phyloP scores from a whole-genome alignment of 2,329 filamentous ascomycete genomes.

The Fusarium keratoplasticum region DNA sequence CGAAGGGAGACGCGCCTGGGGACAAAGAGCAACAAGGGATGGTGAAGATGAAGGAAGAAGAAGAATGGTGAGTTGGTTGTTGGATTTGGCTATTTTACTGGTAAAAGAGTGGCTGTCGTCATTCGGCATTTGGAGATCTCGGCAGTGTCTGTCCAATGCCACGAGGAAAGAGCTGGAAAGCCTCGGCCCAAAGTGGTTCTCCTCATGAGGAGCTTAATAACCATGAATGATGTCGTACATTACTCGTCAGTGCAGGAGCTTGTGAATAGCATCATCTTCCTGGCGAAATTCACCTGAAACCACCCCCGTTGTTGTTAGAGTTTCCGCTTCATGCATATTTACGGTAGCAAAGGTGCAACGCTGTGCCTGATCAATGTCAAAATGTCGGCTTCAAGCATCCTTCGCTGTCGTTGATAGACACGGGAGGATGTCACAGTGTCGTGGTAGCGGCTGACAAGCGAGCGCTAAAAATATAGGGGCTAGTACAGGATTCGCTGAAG shows the following conservation, averaged over 20 bases:
- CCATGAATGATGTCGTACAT: not conserved
- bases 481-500: not conserved
- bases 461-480: constrained; percentile 3
- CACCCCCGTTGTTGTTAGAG: not conserved
- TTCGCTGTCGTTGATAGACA: not conserved
- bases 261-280: not conserved
- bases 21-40: not conserved
- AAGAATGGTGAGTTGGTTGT: not conserved
- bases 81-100: not conserved
- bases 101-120: constrained; percentile 8
- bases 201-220: constrained; percentile 8
- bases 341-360: not conserved
- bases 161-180: constrained; percentile 20
- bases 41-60: not conserved
- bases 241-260: not conserved
- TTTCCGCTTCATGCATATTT: not conserved
- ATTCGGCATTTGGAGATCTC: constrained; percentile 15
- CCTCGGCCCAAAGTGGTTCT: constrained; percentile 35
- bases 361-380: not conserved
- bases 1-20: not conserved
- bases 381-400: not conserved
- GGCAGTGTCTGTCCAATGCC: not conserved
- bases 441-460: not conserved
- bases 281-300: not conserved
- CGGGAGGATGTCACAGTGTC: not conserved